These are phyloP conservation scores for Mortierella sp. DNA, from an alignment of 371 early-diverging fungal genomes.

Conservation along the genomic window DNA sequence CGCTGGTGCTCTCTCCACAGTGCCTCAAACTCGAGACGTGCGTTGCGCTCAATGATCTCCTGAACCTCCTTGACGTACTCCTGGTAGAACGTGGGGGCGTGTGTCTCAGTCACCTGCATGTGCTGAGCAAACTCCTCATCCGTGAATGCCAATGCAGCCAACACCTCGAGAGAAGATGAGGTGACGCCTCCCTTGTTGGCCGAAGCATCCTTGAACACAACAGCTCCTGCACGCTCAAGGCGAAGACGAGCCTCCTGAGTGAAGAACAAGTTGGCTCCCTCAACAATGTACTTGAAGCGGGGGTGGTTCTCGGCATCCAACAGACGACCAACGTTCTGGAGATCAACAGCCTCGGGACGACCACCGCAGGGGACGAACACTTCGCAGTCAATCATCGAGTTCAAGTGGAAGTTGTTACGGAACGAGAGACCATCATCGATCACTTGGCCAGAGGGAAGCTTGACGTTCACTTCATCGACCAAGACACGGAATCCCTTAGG, in stretches of 20 bases:
- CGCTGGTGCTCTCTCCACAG: slow-evolving; percentile 90
- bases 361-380: slow-evolving; percentile 99
- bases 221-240: slow-evolving; percentile 92
- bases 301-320: slow-evolving; percentile 84
- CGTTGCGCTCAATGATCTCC: slow-evolving; percentile 92
- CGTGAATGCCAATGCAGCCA: slow-evolving; percentile 94
- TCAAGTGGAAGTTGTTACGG: slow-evolving; percentile 97
- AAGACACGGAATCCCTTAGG: slow-evolving; percentile 92
- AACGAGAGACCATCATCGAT: slow-evolving; percentile 93
- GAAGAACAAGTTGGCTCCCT: slow-evolving; percentile 99
- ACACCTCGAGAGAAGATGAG: slow-evolving; percentile 93
- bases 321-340: slow-evolving; percentile 86
- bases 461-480: slow-evolving; percentile 92
- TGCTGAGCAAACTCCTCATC: slow-evolving; percentile 90
- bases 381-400: slow-evolving; percentile 81
- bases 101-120: slow-evolving; percentile 90
- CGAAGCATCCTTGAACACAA: slow-evolving; percentile 98
- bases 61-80: slow-evolving; percentile 95
- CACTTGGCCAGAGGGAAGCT: slow-evolving; percentile 86
- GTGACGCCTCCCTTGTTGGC: slow-evolving; percentile 99
- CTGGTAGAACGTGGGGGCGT: slow-evolving; percentile 86
- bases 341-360: slow-evolving; percentile 96
- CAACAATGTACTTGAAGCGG: slow-evolving; percentile 97
- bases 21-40: slow-evolving; percentile 93
- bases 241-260: slow-evolving; percentile 98